Conservation (phyloP, 2,329 filamentous ascomycete species). For the Knufia fluminis region DNA sequence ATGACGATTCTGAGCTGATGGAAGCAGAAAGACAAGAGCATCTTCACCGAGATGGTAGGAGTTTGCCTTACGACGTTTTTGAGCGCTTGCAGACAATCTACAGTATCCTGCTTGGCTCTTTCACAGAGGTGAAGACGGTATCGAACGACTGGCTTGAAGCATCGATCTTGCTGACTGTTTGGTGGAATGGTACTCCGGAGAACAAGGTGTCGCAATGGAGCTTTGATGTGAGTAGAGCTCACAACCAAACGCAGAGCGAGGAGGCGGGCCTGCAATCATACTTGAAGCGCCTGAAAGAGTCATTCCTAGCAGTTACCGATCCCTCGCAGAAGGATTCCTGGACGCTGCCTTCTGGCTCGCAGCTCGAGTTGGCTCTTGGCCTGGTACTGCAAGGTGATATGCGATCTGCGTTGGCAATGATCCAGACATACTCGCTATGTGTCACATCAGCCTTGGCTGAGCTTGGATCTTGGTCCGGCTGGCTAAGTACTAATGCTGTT, state of each 20-base stretch:
- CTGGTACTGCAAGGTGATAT: slow-evolving; percentile 75
- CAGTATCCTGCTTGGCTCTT: slow-evolving; percentile 66
- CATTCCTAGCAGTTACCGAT: slow-evolving; percentile 58
- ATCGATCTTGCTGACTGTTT: slow-evolving; percentile 69
- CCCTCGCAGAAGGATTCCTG: slow-evolving; percentile 54
- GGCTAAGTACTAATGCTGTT: slow-evolving; percentile 54
- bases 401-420: slow-evolving; percentile 62
- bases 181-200: slow-evolving; percentile 80
- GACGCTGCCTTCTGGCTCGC: slow-evolving; percentile 63
- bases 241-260: slow-evolving; percentile 19
- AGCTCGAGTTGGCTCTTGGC: slow-evolving; percentile 71
- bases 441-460: slow-evolving; percentile 72
- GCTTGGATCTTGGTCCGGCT: slow-evolving; percentile 71
- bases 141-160: slow-evolving; percentile 91
- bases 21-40: slow-evolving; percentile 68
- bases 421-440: slow-evolving; percentile 72
- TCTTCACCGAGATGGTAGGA: neutral
- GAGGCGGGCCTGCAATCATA: slow-evolving; percentile 52
- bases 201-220: slow-evolving; percentile 35
- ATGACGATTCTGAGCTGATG: slow-evolving; percentile 51
- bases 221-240: slow-evolving; percentile 37
- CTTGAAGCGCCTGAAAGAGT: slow-evolving; percentile 60
- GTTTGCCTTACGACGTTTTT: slow-evolving; percentile 71
- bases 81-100: slow-evolving; percentile 75
- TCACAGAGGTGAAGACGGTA: slow-evolving; percentile 63